phyloP scores from a whole-genome alignment of 208 protist species.

The Leishmania lainsoni region DNA sequence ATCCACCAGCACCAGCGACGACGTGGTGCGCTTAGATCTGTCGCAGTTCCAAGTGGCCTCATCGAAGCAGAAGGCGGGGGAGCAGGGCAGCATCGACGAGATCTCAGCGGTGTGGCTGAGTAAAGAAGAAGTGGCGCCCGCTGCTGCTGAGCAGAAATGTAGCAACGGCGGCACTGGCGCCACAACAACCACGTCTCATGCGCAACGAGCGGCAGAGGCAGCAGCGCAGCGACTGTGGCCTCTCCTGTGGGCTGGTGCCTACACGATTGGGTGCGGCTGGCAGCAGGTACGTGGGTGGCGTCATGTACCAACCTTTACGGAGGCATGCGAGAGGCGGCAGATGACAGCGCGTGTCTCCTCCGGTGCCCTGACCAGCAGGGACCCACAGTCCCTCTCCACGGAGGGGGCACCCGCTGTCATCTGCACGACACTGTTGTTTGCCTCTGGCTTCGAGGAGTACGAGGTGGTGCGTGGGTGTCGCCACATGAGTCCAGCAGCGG shows the following conservation, averaged over 20 bases:
- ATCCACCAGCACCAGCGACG: background rate
- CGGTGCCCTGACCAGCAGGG: background rate
- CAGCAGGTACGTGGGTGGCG: constrained; percentile 47
- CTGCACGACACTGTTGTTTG: constrained; percentile 68
- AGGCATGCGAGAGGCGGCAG: constrained; percentile 16
- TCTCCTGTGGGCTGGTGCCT: constrained; percentile 67
- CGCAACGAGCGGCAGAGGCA: constrained; percentile 21
- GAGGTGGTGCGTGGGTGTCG: constrained; percentile 38
- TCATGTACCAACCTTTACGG: constrained; percentile 22
- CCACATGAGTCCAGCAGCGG: constrained; percentile 55
- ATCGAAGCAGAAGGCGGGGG: background rate
- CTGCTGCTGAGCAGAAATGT: constrained; percentile 15
- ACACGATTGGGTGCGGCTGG: constrained; percentile 68
- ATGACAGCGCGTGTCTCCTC: background rate
- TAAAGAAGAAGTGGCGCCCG: background rate
- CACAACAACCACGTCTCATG: constrained; percentile 19
- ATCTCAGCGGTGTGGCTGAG: background rate
- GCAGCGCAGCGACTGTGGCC: constrained; percentile 55
- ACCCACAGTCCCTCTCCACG: background rate
- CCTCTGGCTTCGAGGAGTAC: constrained; percentile 79
- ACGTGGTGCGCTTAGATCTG: background rate
- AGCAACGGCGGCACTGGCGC: constrained; percentile 15
- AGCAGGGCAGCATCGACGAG: background rate
- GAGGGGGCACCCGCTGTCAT: constrained; percentile 24
- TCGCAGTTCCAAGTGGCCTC: background rate